Conservation (phyloP, 2,329 filamentous ascomycete genomes). For the Whalleya microplaca region DNA sequence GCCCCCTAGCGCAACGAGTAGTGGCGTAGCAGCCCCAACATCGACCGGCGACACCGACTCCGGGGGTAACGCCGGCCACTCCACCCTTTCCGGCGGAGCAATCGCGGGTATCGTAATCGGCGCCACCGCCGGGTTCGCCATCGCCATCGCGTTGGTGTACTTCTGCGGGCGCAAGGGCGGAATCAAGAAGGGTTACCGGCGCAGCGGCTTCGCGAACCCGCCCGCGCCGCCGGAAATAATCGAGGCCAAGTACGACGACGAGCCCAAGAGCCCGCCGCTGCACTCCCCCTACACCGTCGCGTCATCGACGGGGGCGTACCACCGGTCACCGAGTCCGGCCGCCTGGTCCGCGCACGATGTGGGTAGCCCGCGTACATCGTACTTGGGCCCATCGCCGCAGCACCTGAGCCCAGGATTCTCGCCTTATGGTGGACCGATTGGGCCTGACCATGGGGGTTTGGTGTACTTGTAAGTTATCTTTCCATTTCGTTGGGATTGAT, state of each 20-base stretch:
- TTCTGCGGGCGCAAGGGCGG: constrained; percentile 49
- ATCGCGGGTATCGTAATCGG: constrained; percentile 66
- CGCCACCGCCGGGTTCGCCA: constrained; percentile 46
- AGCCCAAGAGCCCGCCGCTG: constrained; percentile 19
- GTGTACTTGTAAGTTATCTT: constrained; percentile 3
- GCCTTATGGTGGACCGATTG: constrained; percentile 1
- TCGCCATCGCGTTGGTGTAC: constrained; percentile 51
- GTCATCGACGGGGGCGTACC: constrained; percentile 14
- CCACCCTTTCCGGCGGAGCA: constrained; percentile 47
- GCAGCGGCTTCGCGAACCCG: constrained; percentile 22
- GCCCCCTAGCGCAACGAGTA: constrained; percentile 21
- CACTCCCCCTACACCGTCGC: constrained; percentile 14
- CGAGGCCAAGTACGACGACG: constrained; percentile 32
- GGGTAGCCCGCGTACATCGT: constrained; percentile 24
- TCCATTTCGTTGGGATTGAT: no score
- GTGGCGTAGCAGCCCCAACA: constrained; percentile 7
- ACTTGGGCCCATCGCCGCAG: constrained; percentile 7
- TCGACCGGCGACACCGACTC: no score
- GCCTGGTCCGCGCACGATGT: constrained; percentile 15
- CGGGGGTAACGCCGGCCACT: no score
- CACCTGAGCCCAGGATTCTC: constrained; percentile 23
- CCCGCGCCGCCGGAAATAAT: constrained; percentile 29
- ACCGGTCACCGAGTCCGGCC: constrained; percentile 16
- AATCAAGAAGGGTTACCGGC: constrained; percentile 41
- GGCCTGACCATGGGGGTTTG: constrained; percentile 2